phyloP scores from a whole-genome alignment of 2,329 filamentous ascomycete genomes.

The Aspergillus texensis region DNA sequence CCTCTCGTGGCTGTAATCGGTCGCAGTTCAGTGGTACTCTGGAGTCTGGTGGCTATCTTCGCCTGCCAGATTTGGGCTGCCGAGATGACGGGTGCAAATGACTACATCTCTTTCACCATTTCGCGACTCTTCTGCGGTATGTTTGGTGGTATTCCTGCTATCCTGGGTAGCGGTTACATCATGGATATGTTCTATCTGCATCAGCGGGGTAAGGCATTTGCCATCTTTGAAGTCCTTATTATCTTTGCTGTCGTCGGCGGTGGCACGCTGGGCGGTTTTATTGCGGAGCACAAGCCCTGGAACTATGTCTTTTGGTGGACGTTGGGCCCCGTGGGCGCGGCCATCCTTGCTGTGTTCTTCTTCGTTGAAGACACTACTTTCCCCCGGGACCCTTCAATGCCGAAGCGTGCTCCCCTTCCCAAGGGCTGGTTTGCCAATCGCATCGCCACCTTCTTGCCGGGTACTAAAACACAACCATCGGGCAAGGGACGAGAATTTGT shows the following conservation, averaged over 20 bases:
- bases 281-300: conserved; percentile 40
- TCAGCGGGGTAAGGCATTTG: conserved; percentile 46
- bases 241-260: conserved; percentile 42
- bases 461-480: not conserved
- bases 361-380: conserved; percentile 47
- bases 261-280: conserved; percentile 45
- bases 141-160: conserved; percentile 42
- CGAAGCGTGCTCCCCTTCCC: conserved; percentile 22
- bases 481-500: conserved; percentile 4
- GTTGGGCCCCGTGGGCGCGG: conserved; percentile 39
- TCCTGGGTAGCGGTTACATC: conserved; percentile 45
- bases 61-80: conserved; percentile 43
- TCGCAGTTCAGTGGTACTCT: conserved; percentile 44
- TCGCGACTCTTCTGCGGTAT: conserved; percentile 46
- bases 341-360: conserved; percentile 38
- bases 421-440: conserved; percentile 24
- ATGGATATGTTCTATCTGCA: conserved; percentile 50
- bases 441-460: conserved; percentile 29
- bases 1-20: conserved; percentile 41
- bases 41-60: conserved; percentile 40
- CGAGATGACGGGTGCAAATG: conserved; percentile 35
- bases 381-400: conserved; percentile 23
- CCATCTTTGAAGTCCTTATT: conserved; percentile 38
- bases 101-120: conserved; percentile 42
- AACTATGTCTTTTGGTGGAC: conserved; percentile 49